Percentiles rank a stretch among this genome's conserved stretches.
phyloP scores from a whole-genome alignment of 2,329 filamentous ascomycete species.

The Trichophyton equinum region DNA sequence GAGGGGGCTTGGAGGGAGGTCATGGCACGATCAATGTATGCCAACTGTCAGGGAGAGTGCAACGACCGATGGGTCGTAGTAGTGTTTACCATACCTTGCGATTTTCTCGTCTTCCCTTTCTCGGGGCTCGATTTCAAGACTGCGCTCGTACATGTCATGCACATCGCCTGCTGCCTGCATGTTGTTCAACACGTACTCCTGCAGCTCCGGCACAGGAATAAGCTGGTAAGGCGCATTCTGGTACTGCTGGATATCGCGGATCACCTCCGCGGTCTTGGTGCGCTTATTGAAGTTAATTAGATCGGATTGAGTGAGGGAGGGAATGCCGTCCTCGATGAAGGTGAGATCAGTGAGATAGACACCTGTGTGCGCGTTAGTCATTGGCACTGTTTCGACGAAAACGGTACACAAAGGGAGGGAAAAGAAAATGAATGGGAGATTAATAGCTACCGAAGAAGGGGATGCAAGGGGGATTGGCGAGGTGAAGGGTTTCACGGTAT shows the following conservation, averaged over 20 bases:
- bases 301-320: slow-evolving; percentile 88
- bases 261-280: slow-evolving; percentile 94
- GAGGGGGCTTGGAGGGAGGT: neutral
- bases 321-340: slow-evolving; percentile 97
- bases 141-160: slow-evolving; percentile 99
- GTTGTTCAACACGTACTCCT: slow-evolving; percentile 93
- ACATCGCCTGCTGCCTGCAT: slow-evolving; percentile 93
- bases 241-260: slow-evolving; percentile 96
- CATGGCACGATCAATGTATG: slow-evolving; percentile 7
- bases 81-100: slow-evolving; percentile 55
- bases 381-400: slow-evolving; percentile 12
- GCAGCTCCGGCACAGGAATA: slow-evolving; percentile 77
- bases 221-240: slow-evolving; percentile 94
- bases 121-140: slow-evolving; percentile 79
- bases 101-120: slow-evolving; percentile 99
- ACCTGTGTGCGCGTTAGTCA: slow-evolving; percentile 39
- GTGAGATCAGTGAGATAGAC: slow-evolving; percentile 95
- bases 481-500: slow-evolving; percentile 85
- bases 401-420: neutral
- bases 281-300: slow-evolving; percentile 98
- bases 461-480: slow-evolving; percentile 90
- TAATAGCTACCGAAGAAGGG: slow-evolving; percentile 74
- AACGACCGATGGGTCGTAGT: slow-evolving; percentile 14
- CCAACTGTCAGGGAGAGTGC: slow-evolving; percentile 10
- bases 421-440: neutral